phyloP scores from a whole-genome alignment of 108 stramenopile genomes.

The Cyclotella sp. region DNA sequence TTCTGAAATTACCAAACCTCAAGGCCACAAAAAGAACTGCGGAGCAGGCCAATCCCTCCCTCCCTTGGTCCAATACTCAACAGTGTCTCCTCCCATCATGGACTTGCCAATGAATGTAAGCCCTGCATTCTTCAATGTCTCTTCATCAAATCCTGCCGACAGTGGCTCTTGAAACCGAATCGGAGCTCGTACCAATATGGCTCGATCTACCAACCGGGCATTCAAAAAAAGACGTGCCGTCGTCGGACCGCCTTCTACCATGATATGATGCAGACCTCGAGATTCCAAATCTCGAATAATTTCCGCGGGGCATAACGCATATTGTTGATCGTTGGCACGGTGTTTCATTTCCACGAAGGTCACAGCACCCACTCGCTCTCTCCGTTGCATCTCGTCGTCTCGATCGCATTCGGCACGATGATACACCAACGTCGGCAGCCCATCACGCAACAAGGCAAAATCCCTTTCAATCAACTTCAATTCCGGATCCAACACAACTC shows the following conservation, averaged over 20 bases:
- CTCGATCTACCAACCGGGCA: slow-evolving; percentile 68
- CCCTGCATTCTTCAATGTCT: slow-evolving; percentile 60
- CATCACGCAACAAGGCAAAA: slow-evolving; percentile 69
- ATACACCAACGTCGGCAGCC: slow-evolving; percentile 63
- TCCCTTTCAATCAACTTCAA: slow-evolving; percentile 47
- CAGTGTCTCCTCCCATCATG: slow-evolving; percentile 56
- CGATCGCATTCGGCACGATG: too few species aligned
- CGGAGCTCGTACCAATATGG: slow-evolving; percentile 71
- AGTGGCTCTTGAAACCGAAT: slow-evolving; percentile 59
- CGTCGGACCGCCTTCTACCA: slow-evolving; percentile 87
- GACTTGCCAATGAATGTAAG: slow-evolving; percentile 56
- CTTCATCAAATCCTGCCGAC: slow-evolving; percentile 52
- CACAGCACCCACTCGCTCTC: slow-evolving; percentile 10
- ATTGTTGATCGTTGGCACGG: slow-evolving; percentile 1
- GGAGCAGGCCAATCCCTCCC: slow-evolving; percentile 66
- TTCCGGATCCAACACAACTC: slow-evolving; percentile 77
- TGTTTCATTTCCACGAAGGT: slow-evolving; percentile 36
- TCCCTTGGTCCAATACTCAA: slow-evolving; percentile 71
- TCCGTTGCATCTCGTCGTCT: too few species aligned
- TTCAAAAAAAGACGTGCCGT: slow-evolving; percentile 71
- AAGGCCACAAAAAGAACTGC: slow-evolving; percentile 62
- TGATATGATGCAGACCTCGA: slow-evolving; percentile 66
- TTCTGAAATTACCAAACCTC: neutral
- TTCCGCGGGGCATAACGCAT: slow-evolving; percentile 40
- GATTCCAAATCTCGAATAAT: slow-evolving; percentile 49